Evolutionary conservation across 2,329 filamentous ascomycete genomes (phyloP).

Genomic region (Fusarium caatingaense): DNA sequence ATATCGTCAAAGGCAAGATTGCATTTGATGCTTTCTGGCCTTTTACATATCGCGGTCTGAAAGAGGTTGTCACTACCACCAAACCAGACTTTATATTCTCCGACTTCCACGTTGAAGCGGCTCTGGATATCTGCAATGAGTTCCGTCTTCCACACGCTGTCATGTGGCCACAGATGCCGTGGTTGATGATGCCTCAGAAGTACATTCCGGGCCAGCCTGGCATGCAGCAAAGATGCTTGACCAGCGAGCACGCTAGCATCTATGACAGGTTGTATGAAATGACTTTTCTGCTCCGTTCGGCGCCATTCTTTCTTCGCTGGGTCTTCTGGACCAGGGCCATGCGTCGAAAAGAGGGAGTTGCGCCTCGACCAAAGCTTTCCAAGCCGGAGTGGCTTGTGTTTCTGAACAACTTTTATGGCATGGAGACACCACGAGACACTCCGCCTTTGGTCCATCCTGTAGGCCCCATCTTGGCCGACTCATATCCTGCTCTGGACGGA

Average conservation of each 20-base stretch:
- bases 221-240: constrained; percentile 7
- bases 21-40: constrained; percentile 8
- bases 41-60: background rate
- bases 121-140: constrained; percentile 2
- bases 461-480: constrained; percentile 3
- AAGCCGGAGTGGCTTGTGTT: constrained; percentile 10
- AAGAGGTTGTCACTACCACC: background rate
- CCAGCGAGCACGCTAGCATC: constrained; percentile 5
- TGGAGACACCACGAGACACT: constrained; percentile 7
- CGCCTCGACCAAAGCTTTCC: background rate
- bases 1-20: constrained; percentile 8
- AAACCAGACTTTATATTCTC: constrained; percentile 9
- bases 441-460: constrained; percentile 7
- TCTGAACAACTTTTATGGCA: constrained; percentile 11
- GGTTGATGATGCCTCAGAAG: constrained; percentile 17
- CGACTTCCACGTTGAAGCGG: constrained; percentile 10
- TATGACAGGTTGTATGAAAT: constrained; percentile 5
- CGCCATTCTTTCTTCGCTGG: constrained; percentile 5
- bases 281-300: background rate
- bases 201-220: constrained; percentile 5
- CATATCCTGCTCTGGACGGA: background rate
- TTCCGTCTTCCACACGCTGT: constrained; percentile 6
- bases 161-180: constrained; percentile 13
- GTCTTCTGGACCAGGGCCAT: constrained; percentile 4
- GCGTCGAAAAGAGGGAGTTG: background rate